Evolutionary conservation across 164 flowering plant genomes (phyloP).

Genomic region (grape (Vitis vinifera)): DNA sequence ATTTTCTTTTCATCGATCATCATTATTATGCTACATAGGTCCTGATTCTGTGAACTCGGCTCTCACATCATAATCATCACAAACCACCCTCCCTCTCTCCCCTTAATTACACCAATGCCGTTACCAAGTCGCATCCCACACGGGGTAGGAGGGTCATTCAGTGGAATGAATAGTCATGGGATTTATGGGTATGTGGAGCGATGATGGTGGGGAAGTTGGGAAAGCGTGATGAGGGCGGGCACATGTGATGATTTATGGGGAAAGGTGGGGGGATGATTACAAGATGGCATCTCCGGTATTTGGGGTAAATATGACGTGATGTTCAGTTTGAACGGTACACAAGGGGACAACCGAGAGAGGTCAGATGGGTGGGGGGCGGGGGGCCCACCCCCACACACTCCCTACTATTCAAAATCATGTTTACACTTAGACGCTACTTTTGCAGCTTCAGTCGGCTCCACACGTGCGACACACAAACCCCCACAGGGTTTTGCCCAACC

Average conservation of each 20-base stretch:
- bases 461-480: slow-evolving; percentile 28
- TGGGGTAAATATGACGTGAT: slow-evolving; percentile 11
- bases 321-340: slow-evolving; percentile 21
- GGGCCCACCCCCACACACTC: slow-evolving; percentile 5
- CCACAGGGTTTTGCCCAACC: background rate
- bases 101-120: too few species aligned
- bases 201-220: background rate
- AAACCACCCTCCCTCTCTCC: too few species aligned
- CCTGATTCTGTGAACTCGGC: too few species aligned
- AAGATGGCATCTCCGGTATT: slow-evolving; percentile 3
- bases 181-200: background rate
- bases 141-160: too few species aligned
- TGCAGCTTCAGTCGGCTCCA: slow-evolving; percentile 19
- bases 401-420: background rate
- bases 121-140: too few species aligned
- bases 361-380: slow-evolving; percentile 10
- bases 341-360: slow-evolving; percentile 16
- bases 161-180: too few species aligned
- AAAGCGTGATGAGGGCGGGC: too few species aligned
- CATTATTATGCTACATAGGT: too few species aligned
- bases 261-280: background rate
- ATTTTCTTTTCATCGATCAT: too few species aligned
- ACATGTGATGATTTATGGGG: too few species aligned
- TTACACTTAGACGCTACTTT: slow-evolving; percentile 2
- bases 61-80: too few species aligned